phyloP scores from a whole-genome alignment of 768 basidiomycete species.

The Auricularia heimuer region DNA sequence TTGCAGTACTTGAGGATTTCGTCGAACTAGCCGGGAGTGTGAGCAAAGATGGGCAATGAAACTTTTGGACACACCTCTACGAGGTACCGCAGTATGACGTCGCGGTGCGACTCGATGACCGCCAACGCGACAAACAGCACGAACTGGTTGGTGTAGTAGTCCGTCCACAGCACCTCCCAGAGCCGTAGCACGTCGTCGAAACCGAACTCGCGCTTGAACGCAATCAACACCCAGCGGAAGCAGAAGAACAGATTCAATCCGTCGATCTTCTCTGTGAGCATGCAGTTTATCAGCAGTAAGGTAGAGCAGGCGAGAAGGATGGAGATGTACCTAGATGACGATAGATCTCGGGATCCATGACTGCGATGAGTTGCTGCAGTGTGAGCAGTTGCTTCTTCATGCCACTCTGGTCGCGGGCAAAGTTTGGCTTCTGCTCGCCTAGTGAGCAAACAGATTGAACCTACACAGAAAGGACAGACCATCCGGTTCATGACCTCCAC shows the following conservation, averaged over 20 bases:
- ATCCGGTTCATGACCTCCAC: slow-evolving; percentile 91
- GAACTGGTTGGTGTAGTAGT: slow-evolving; percentile 80
- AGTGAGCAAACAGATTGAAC: background rate
- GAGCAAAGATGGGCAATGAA: background rate
- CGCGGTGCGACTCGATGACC: slow-evolving; percentile 88
- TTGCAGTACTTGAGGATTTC: slow-evolving; percentile 87
- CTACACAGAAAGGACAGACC: slow-evolving; percentile 38
- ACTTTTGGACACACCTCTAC: slow-evolving; percentile 60
- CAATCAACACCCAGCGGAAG: slow-evolving; percentile 90
- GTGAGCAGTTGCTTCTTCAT: slow-evolving; percentile 92
- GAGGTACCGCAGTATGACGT: slow-evolving; percentile 90
- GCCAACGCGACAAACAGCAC: slow-evolving; percentile 93
- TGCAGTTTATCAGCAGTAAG: slow-evolving; percentile 1
- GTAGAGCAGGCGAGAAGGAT: slow-evolving; percentile 28
- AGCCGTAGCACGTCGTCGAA: slow-evolving; percentile 83
- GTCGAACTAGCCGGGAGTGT: slow-evolving; percentile 47
- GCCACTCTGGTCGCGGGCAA: slow-evolving; percentile 90
- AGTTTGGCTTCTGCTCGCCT: slow-evolving; percentile 72
- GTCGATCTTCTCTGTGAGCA: slow-evolving; percentile 66
- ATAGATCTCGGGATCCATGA: slow-evolving; percentile 96
- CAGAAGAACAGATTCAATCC: slow-evolving; percentile 94
- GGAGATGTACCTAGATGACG: slow-evolving; percentile 50
- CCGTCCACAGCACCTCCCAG: slow-evolving; percentile 93
- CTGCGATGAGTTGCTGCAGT: slow-evolving; percentile 78
- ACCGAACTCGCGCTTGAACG: slow-evolving; percentile 93